Percentiles rank a stretch among this genome's conserved stretches.
Evolutionary conservation across 2,329 filamentous ascomycete genomes (phyloP).

Genomic region (Aspergillus neoniger): DNA sequence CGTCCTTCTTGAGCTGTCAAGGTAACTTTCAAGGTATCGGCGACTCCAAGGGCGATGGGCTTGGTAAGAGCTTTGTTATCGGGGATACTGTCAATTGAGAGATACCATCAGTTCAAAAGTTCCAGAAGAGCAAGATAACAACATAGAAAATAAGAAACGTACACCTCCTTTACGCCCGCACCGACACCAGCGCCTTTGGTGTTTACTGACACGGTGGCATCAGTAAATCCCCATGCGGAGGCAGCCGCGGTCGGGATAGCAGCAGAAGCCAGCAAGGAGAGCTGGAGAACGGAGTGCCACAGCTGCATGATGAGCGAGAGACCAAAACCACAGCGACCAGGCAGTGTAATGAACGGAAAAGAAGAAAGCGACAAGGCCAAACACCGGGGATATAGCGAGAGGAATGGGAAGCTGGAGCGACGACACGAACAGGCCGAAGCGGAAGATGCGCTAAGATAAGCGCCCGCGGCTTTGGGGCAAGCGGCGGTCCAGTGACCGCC

Average conservation of each 20-base stretch:
- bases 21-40: conserved; percentile 77
- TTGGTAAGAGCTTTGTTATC: conserved; percentile 62
- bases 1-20: conserved; percentile 79
- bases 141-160: conserved; percentile 22
- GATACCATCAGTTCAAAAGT: not conserved
- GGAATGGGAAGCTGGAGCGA: conserved; percentile 7
- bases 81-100: conserved; percentile 54
- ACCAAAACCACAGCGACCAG: not conserved
- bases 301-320: conserved; percentile 38
- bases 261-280: conserved; percentile 40
- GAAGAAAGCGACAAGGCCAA: conserved; percentile 15
- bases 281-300: conserved; percentile 36
- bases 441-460: conserved; percentile 27
- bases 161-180: conserved; percentile 58
- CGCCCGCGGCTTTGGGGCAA: conserved; percentile 30
- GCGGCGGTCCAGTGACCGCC: conserved; percentile 31
- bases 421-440: not conserved
- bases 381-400: conserved; percentile 29
- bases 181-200: conserved; percentile 61
- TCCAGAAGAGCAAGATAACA: not conserved
- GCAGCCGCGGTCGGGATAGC: conserved; percentile 47
- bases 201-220: conserved; percentile 63
- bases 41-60: conserved; percentile 63
- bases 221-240: conserved; percentile 63
- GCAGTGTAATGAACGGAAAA: conserved; percentile 8